A percentile compares a stretch with the other conserved stretches of the same genome.
Conservation (phyloP, 768 basidiomycete genomes). For the Lentinula sp. region DNA sequence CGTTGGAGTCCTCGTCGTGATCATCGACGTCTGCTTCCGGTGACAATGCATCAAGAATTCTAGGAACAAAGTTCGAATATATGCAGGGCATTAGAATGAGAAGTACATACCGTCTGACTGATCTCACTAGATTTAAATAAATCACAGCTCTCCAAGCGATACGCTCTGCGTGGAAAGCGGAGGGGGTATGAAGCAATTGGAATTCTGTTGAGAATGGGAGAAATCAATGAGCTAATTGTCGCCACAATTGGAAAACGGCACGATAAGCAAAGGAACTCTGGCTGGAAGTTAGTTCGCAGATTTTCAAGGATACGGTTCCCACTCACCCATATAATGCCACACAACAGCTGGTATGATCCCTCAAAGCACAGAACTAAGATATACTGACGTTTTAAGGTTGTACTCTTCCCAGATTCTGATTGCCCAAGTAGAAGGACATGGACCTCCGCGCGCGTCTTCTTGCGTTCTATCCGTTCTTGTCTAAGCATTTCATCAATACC, state of each 20-base stretch:
- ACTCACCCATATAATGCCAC: not conserved
- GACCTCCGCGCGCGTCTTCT: slow-evolving; percentile 57
- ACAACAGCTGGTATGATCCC: not conserved
- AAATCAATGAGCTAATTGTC: not conserved
- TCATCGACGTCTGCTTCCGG: slow-evolving; percentile 62
- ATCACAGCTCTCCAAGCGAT: slow-evolving; percentile 86
- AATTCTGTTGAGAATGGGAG: slow-evolving; percentile 50
- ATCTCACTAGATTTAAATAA: slow-evolving; percentile 83
- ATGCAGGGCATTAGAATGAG: not conserved
- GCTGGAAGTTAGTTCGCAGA: not conserved
- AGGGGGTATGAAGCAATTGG: slow-evolving; percentile 73
- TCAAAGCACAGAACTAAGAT: not conserved
- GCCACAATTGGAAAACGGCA: not conserved
- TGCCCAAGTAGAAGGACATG: slow-evolving; percentile 79
- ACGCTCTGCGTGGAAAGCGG: slow-evolving; percentile 72
- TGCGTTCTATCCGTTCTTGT: slow-evolving; percentile 54
- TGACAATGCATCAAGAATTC: slow-evolving; percentile 71
- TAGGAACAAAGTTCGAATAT: slow-evolving; percentile 15
- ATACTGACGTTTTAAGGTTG: slow-evolving; percentile 80
- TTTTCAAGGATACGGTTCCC: not conserved
- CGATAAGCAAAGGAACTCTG: not conserved
- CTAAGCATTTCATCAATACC: slow-evolving; percentile 76
- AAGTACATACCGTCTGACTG: slow-evolving; percentile 57
- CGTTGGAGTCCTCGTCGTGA: slow-evolving; percentile 50
- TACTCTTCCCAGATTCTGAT: slow-evolving; percentile 88